Percentiles rank a stretch among this genome's conserved stretches.
These are phyloP conservation scores for Hammondia hammondi DNA, from an alignment of 169 alveolate genomes.

Conservation along the genomic window DNA sequence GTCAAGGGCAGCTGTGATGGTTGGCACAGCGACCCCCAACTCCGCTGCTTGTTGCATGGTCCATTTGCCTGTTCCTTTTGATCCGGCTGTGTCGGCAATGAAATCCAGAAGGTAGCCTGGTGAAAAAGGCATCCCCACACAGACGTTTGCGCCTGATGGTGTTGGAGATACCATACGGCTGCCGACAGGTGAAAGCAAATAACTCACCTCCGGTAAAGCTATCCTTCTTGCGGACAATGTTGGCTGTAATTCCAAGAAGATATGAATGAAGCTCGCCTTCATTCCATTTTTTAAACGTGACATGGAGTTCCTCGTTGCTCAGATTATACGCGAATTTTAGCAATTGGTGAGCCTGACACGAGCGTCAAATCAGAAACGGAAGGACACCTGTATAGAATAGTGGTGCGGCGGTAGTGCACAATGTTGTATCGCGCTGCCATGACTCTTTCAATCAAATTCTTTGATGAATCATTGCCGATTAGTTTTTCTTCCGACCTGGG, in stretches of 20 bases:
- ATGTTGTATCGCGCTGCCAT: neutral
- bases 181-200: neutral
- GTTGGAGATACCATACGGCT: too few species aligned
- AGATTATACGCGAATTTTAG: conserved; percentile 13
- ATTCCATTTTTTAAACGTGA: conserved; percentile 66
- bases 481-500: too few species aligned
- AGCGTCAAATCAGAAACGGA: neutral
- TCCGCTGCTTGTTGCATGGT: conserved; percentile 86
- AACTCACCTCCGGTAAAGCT: conserved; percentile 39
- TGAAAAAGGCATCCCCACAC: neutral
- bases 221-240: conserved; percentile 80
- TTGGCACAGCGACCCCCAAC: conserved; percentile 85
- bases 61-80: conserved; percentile 89
- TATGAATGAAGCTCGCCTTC: conserved; percentile 77
- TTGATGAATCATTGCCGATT: too few species aligned
- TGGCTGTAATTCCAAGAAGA: conserved; percentile 81
- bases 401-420: neutral
- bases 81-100: conserved; percentile 81
- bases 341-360: conserved; percentile 35
- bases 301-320: conserved; percentile 1
- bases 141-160: neutral
- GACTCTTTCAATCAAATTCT: neutral
- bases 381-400: too few species aligned
- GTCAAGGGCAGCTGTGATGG: conserved; percentile 86
- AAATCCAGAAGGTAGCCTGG: conserved; percentile 78